Evolutionary conservation across 352 stramenopile species (phyloP), one percentile per base, ranked within the genome.

Genomic region (Globisporangium canariense): DNA sequence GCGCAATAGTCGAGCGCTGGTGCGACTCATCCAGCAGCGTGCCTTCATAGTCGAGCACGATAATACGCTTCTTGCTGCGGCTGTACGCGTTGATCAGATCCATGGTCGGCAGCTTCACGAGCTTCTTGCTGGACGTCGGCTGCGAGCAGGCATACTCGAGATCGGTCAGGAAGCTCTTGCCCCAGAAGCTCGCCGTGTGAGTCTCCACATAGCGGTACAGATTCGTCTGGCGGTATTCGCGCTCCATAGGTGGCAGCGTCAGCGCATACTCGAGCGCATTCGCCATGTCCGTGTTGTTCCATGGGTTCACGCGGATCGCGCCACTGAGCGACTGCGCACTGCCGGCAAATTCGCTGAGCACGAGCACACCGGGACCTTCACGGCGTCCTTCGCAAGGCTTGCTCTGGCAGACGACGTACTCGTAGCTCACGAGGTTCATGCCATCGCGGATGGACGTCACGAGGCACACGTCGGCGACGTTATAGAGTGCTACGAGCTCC

Each of bases 341-440:
- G 3, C 90, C 90, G 30, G 90, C 89, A 74, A 97, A 97, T 59
- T 97, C 90, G 40, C 86, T 96, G 45, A 96, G 68, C 18, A 97
- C 78, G 34, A 97, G 68, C 30, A 96, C 90, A 3, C 90, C 90
- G 0, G 88, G 90, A 0, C 88, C 88, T 20, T 62, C 49, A 36
- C n/a, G 69, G 40, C 11, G 74, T 64, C n/a, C 66, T 69, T 30
- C 70, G 68, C 52, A 75, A 68, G 41, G 70, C 71, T 61, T 86
- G 83, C 53, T 78, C 71, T 97, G 88, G 50, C 85, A 93, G 0
- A 91, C 84, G 38, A 97, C 79, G 68, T 94, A 97, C 64, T 97
- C 90, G 58, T 96, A 83, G 28, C 82, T 89, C 6, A 96, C 87
- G 13, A 97, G 76, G 65, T 97, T 97, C 87, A 97, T 96, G 56